Conservation (phyloP, 345 rosid genomes). For the Turnera subulata region DNA sequence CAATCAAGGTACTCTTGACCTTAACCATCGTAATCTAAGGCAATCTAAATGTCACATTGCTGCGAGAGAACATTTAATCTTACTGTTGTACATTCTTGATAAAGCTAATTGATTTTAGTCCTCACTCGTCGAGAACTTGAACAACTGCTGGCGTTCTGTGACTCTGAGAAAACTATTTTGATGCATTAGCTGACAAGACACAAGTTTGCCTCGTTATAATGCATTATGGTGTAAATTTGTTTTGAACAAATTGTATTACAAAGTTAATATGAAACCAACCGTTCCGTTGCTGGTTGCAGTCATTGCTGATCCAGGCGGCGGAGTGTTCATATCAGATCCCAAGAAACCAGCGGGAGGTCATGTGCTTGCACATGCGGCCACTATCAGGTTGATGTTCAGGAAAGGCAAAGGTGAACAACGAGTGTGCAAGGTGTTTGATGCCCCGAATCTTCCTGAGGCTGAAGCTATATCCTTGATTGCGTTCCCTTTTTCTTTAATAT, state of each 20-base stretch:
- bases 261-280: not conserved
- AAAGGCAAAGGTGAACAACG: conserved; percentile 93
- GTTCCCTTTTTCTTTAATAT: not conserved
- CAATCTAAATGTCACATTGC: not conserved
- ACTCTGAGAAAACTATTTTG: not conserved
- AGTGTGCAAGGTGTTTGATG: conserved; percentile 90
- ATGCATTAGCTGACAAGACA: not conserved
- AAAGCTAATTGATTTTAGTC: not conserved
- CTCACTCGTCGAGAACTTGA: not conserved
- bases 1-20: conserved; percentile 58
- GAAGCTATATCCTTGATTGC: conserved; percentile 92
- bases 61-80: not conserved
- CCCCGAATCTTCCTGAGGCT: conserved; percentile 83
- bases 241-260: not conserved
- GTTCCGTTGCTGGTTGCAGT: conserved; percentile 45
- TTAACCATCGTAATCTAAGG: not conserved
- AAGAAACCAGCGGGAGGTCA: conserved; percentile 91
- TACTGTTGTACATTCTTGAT: not conserved
- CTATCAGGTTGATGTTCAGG: conserved; percentile 82
- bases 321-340: conserved; percentile 85
- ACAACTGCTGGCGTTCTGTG: not conserved
- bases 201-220: not conserved
- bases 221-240: not conserved
- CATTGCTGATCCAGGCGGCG: conserved; percentile 83
- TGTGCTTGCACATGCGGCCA: conserved; percentile 83